phyloP scores from a whole-genome alignment of 1,139 yeast genomes.

The Taphrina pruni region DNA sequence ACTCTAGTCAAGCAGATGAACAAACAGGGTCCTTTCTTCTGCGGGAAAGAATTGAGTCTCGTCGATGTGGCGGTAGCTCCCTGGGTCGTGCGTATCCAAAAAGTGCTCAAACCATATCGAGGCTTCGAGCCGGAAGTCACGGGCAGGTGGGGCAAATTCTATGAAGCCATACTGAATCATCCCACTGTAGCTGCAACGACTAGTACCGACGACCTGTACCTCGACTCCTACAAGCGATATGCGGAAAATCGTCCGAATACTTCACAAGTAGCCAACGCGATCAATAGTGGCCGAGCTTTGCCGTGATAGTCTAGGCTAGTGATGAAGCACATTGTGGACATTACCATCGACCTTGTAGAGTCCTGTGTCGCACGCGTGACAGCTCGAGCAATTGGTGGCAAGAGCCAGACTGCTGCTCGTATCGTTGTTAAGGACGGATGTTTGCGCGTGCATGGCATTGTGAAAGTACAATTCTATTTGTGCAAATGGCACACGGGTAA shows the following conservation, averaged over 20 bases:
- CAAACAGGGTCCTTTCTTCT: conserved; percentile 36
- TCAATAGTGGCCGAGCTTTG: conserved; percentile 34
- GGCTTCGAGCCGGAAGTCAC: conserved; percentile 22
- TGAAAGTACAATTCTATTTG: too few species aligned
- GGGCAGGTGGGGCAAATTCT: conserved; percentile 28
- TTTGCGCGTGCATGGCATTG: too few species aligned
- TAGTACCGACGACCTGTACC: conserved; percentile 34
- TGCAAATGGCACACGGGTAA: too few species aligned
- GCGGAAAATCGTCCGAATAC: conserved; percentile 41
- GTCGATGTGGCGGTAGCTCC: conserved; percentile 38
- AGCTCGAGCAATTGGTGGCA: too few species aligned
- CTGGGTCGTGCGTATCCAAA: conserved; percentile 36
- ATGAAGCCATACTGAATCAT: conserved; percentile 20
- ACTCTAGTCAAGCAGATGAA: conserved; percentile 17
- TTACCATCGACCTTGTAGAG: too few species aligned
- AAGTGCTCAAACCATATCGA: conserved; percentile 41
- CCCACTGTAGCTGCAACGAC: conserved; percentile 33
- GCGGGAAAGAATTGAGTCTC: conserved; percentile 20
- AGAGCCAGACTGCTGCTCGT: too few species aligned
- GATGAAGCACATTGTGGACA: neutral
- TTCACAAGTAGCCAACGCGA: conserved; percentile 41
- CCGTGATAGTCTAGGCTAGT: conserved; percentile 8
- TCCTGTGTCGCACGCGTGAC: too few species aligned
- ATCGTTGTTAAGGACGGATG: too few species aligned
- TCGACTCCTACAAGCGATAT: conserved; percentile 39